Base-by-base conservation (phyloP, 371 early-diverging fungal species). In the Syncephalastrum racemosum region DNA sequence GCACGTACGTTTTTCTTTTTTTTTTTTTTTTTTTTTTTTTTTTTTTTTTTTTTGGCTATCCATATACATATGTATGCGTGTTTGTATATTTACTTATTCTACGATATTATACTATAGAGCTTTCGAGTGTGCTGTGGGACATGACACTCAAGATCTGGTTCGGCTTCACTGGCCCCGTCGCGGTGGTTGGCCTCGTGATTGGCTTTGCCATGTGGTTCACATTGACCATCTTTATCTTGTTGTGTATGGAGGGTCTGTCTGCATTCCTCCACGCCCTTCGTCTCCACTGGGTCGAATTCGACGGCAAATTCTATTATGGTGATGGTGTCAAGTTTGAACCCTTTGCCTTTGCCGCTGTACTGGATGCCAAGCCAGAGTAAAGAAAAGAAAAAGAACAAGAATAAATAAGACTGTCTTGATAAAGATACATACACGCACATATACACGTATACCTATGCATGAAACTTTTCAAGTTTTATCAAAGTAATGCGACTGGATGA, bases 211-310 rank as follows among this genome's bases (percentile, higher is more conserved):
- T 90, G 61, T 99, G 94, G 95, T 94, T 93, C 63, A 54, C 60
- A 15, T 66, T 91, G 58, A 99, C 99, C 1, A 65, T 96, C 54
- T 70, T 77, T 56, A 95, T 99, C 52, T 79, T 99, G 54, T 70
- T 97, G 25, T 82, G 94, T 43, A 95, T 99, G 95, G 99, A 99
- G 80, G 99, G 99, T 6, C 78, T 99, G 12, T 93, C 95, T 52
- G 97, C 99, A 2, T 98, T 98, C 79, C 78, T 99, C 67, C 99
- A 99, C 77, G 99, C 99, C 1, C 84, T 99, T 36, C 93, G 99
- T 87, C 84, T 99, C 57, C 98, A 99, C 78, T 99, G 99, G 99
- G 97, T 99, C 50, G 99, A 99, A 80, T 99, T 99, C 78, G 94
- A 99, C 72, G 88, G 87, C 75, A 99, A 99, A 80, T 99, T 99